Evolutionary conservation across 148 eudicot genomes (phyloP), one percentile per base, ranked within the genome.

Genomic region (Rhododendron vialii): DNA sequence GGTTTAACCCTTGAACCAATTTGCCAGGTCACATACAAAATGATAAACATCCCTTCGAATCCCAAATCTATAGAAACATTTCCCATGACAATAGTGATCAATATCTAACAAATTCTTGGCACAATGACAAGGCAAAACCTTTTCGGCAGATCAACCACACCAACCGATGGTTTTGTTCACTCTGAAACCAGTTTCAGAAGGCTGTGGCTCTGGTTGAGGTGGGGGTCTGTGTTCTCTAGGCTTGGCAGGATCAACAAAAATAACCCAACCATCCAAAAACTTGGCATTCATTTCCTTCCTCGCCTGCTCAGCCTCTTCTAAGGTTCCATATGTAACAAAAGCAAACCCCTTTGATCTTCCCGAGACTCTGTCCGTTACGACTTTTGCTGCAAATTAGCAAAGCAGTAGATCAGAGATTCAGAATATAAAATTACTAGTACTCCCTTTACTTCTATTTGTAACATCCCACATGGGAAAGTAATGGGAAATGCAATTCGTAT

Each of bases 261-360:
- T 95, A 82, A 97, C 99, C 99, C 98, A 97, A 30, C 99, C 99
- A 85, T 97, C 99, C 89, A 97, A 85, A 85, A 88, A 97, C 89
- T 94, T 92, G 47, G 94, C 98, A 71, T 95, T 94, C 98, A 97
- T 95, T 81, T 86, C 95, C 85, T 92, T 93, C 24, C 93, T 92
- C 55, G 99, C 99, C 82, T 86, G 92, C 84, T 97, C 93, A 30
- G 99, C 99, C 86, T 97, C 98, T 90, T 97, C 99, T 78, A 95
- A 88, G 12, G 90, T 89, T 57, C 91, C 91, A 87, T 92, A 97
- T n/a, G 96, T 86, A n/a, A 97, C 93, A 85, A 97, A 97, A 33
- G 92, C 99, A 81, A 93, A 95, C 79, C 98, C 98, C 89, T 94
- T 97, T 20, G 98, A 97, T 89, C 91, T 92, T 61, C 96, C 98